These are phyloP conservation scores for Shiraia sp. DNA, from an alignment of 2,329 filamentous ascomycete species.

Conservation along the genomic window DNA sequence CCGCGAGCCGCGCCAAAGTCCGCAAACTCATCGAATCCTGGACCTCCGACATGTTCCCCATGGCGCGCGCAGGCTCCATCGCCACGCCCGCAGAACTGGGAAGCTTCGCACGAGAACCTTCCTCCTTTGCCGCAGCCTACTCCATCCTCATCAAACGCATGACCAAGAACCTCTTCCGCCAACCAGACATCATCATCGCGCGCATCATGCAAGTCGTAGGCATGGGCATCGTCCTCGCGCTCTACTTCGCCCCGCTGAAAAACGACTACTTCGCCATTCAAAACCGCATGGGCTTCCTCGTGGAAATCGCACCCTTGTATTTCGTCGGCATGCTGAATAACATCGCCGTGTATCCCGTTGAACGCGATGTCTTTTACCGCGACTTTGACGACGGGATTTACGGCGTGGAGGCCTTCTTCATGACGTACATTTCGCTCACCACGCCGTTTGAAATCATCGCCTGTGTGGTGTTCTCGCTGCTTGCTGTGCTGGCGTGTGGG, in stretches of 20 bases:
- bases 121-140: conserved; percentile 65
- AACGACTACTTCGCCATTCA: conserved; percentile 72
- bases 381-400: conserved; percentile 77
- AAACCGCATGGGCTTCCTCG: conserved; percentile 73
- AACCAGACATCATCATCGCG: conserved; percentile 41
- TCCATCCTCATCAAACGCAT: conserved; percentile 70
- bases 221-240: conserved; percentile 39
- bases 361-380: conserved; percentile 76
- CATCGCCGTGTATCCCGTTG: conserved; percentile 71
- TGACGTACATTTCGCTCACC: conserved; percentile 71
- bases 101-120: conserved; percentile 65
- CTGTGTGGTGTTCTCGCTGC: conserved; percentile 66
- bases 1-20: conserved; percentile 65
- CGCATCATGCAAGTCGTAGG: conserved; percentile 46
- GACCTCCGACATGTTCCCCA: conserved; percentile 43
- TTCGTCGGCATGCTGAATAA: conserved; percentile 81
- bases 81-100: conserved; percentile 74
- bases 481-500: conserved; percentile 67
- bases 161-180: conserved; percentile 61
- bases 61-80: conserved; percentile 44
- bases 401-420: conserved; percentile 69
- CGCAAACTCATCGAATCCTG: conserved; percentile 64
- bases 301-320: conserved; percentile 72
- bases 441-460: conserved; percentile 71
- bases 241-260: conserved; percentile 70